These are phyloP conservation scores for Euphorbia tirucalli DNA, from an alignment of 345 rosid genomes.

Conservation along the genomic window DNA sequence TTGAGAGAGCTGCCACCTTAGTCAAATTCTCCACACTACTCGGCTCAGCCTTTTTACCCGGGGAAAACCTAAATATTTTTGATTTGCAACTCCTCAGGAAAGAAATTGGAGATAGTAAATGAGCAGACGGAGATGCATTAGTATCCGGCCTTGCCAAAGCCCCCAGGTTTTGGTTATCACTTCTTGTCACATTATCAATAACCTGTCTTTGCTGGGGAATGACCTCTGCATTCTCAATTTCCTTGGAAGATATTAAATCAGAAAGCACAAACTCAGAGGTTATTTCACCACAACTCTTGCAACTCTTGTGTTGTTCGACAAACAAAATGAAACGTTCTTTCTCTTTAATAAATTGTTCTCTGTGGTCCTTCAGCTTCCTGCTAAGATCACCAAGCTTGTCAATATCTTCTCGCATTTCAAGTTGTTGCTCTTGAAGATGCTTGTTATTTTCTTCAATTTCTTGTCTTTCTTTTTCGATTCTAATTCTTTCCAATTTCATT, in stretches of 20 bases:
- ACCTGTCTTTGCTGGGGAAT: slow-evolving; percentile 41
- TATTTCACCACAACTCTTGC: slow-evolving; percentile 67
- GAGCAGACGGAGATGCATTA: slow-evolving; percentile 41
- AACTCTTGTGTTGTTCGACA: slow-evolving; percentile 65
- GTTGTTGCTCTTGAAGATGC: slow-evolving; percentile 75
- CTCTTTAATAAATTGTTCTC: slow-evolving; percentile 78
- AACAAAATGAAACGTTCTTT: slow-evolving; percentile 69
- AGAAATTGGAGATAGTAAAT: slow-evolving; percentile 49
- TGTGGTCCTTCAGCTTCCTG: slow-evolving; percentile 67
- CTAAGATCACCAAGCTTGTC: slow-evolving; percentile 78
- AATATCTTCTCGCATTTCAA: slow-evolving; percentile 78
- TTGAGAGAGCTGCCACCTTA: slow-evolving; percentile 24
- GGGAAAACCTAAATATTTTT: slow-evolving; percentile 70
- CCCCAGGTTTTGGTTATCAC: slow-evolving; percentile 22
- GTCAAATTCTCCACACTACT: slow-evolving; percentile 38
- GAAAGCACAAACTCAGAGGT: slow-evolving; percentile 70
- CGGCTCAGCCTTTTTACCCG: slow-evolving; percentile 50
- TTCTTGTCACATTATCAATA: slow-evolving; percentile 35
- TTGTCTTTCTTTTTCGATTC: slow-evolving; percentile 60
- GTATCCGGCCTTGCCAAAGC: slow-evolving; percentile 24
- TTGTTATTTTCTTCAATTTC: slow-evolving; percentile 61
- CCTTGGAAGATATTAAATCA: slow-evolving; percentile 50
- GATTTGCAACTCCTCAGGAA: slow-evolving; percentile 89
- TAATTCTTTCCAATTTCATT: slow-evolving; percentile 57
- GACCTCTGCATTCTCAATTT: slow-evolving; percentile 53